phyloP scores from a whole-genome alignment of 805 yeast genomes.

The Pichia membranifaciens region DNA sequence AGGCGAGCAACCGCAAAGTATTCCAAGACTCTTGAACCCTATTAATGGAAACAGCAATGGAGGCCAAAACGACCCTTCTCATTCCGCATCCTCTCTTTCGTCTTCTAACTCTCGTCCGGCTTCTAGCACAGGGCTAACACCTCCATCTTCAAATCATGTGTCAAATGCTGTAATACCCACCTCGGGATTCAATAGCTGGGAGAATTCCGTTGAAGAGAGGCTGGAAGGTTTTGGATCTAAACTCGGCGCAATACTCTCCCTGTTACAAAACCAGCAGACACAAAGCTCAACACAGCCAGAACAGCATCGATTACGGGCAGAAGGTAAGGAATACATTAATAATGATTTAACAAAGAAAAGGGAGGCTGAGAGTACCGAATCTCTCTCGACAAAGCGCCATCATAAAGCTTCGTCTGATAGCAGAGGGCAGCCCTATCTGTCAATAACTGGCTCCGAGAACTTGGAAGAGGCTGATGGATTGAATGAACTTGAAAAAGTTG shows the following conservation, averaged over 20 bases:
- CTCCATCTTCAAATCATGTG: background rate
- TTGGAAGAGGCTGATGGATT: background rate
- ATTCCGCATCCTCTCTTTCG: too few species aligned
- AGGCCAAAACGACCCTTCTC: background rate
- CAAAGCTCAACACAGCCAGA: background rate
- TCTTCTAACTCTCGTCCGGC: background rate
- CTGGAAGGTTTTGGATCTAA: slow-evolving; percentile 36
- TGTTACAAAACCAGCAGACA: slow-evolving; percentile 27
- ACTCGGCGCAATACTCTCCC: slow-evolving; percentile 32
- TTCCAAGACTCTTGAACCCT: slow-evolving; percentile 3
- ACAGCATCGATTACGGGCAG: too few species aligned
- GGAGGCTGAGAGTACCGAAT: background rate
- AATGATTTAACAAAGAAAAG: background rate
- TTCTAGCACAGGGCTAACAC: background rate
- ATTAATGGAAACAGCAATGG: background rate
- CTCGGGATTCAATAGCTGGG: slow-evolving; percentile 24
- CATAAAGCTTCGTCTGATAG: background rate
- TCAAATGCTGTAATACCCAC: background rate
- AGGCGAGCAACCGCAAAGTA: background rate
- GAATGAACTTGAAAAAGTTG: background rate
- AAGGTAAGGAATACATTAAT: too few species aligned
- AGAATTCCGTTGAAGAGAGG: slow-evolving; percentile 33
- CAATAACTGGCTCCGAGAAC: background rate
- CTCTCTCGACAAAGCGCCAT: too few species aligned
- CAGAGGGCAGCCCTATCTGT: background rate